Conservation (phyloP, 371 early-diverging fungal species). For the Zopfochytrium polystomum region DNA sequence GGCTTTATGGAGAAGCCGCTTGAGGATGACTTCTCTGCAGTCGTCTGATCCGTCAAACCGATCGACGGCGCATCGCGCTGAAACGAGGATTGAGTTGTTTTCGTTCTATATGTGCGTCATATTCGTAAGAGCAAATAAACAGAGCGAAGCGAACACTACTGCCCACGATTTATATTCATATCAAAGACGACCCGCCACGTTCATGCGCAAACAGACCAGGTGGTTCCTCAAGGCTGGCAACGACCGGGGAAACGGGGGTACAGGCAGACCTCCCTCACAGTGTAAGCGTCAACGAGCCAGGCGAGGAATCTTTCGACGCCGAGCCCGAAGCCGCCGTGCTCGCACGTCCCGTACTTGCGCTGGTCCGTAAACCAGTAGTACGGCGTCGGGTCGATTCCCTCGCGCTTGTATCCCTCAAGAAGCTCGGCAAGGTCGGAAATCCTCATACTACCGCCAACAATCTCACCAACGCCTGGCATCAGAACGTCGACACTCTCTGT, state of each 20-base stretch:
- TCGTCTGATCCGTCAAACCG: too few species aligned
- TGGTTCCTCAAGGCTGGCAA: constrained; percentile 80
- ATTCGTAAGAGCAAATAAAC: too few species aligned
- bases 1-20: constrained; percentile 15
- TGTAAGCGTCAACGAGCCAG: constrained; percentile 92
- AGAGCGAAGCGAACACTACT: too few species aligned
- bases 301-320: constrained; percentile 99
- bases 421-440: constrained; percentile 77
- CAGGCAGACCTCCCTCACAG: constrained; percentile 91
- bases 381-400: constrained; percentile 93
- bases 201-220: too few species aligned
- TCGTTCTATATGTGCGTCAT: too few species aligned
- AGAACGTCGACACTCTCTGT: constrained; percentile 99
- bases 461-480: constrained; percentile 99
- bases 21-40: constrained; percentile 9
- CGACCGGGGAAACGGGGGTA: constrained; percentile 96
- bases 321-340: constrained; percentile 99
- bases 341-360: constrained; percentile 96
- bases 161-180: too few species aligned
- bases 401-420: constrained; percentile 91
- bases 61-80: too few species aligned
- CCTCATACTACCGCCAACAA: constrained; percentile 99
- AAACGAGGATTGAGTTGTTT: too few species aligned
- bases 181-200: too few species aligned
- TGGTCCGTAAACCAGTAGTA: constrained; percentile 99